Conservation (phyloP, 2,329 filamentous ascomycete species). For the Colletotrichum incanum region DNA sequence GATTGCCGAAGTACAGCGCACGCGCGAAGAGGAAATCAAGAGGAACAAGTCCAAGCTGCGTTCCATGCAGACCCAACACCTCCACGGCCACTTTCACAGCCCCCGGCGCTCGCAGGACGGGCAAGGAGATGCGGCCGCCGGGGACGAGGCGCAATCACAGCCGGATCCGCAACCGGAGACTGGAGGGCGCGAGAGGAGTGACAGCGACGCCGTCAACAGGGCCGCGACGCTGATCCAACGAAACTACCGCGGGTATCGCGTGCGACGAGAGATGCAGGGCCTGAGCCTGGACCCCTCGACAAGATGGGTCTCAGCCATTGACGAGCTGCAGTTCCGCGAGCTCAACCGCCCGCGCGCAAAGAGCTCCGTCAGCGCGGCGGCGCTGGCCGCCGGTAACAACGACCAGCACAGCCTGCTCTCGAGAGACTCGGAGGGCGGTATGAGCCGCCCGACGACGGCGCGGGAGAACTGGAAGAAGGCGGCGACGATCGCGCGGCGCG, state of each 20-base stretch:
- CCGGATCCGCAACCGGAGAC: conserved; percentile 11
- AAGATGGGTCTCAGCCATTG: conserved; percentile 79
- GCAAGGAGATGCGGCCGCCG: background rate
- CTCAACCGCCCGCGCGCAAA: conserved; percentile 62
- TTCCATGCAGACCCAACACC: conserved; percentile 52
- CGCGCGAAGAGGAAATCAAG: conserved; percentile 61
- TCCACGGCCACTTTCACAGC: conserved; percentile 44
- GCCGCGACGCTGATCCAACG: conserved; percentile 76
- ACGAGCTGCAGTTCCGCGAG: conserved; percentile 70
- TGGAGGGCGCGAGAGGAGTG: conserved; percentile 15
- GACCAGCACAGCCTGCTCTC: conserved; percentile 36
- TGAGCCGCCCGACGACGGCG: conserved; percentile 58
- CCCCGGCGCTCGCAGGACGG: conserved; percentile 26
- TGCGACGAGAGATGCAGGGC: conserved; percentile 79
- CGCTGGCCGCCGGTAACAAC: conserved; percentile 32
- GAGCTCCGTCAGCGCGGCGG: conserved; percentile 46
- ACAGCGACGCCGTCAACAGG: conserved; percentile 50
- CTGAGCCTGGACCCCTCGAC: conserved; percentile 78
- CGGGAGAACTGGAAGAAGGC: conserved; percentile 83
- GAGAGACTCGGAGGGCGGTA: conserved; percentile 32
- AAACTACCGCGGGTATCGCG: conserved; percentile 84
- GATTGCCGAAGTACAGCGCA: conserved; percentile 65
- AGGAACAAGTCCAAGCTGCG: conserved; percentile 56
- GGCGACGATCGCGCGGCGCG: conserved; percentile 78
- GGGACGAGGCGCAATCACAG: background rate